Base-by-base conservation (phyloP, 139 green algal genomes). In the Zygnema cylindricum region DNA sequence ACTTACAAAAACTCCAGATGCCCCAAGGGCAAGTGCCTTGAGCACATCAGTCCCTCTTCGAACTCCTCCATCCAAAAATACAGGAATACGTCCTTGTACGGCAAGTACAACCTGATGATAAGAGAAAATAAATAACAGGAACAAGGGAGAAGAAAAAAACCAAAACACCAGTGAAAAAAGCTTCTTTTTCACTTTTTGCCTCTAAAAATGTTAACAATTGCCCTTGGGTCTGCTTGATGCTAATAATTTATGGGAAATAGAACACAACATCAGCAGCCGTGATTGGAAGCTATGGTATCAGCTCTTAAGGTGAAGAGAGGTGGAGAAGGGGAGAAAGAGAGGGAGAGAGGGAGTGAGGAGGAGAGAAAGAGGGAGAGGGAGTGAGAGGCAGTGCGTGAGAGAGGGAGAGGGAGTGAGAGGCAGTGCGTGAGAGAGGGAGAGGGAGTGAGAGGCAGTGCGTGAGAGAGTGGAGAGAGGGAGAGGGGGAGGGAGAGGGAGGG, bases 1-100 rank as follows among this genome's bases (percentile, higher is more conserved):
- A n/a, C n/a, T n/a, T n/a, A n/a, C n/a, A n/a, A 98, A 86, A 79
- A 99, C 97, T 11, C 91, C 95, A 23, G 84, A 83, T 2, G 97
- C 97, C 0, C 97, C 97, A 23, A 99, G 88, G 0, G 96, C 96
- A 39, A 99, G 83, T 33, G 95, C 95, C 93, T 99, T 99, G 69
- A 99, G 43, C 16, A 97, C 95, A 82, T 99, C 97, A 0, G 95
- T 98, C 25, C 97, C 96, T 1, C 96, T 73, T 7, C 96, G 93
- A 2, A 99, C 77, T n/a, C 96, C 96, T 0, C 96, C 96, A 73
- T 94, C 92, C 76, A 99, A 91, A 23, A 98, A 89, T 23, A 99
- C 85, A 2, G 96, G 95, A 16, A 98, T 88, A 0, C 87, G 71
- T 0, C 94, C 93, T 0, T 82, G 49, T 40, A 98, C 96, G 22